These are phyloP conservation scores for Talinum fruticosum DNA, from an alignment of 148 eudicot genomes.

Conservation along the genomic window DNA sequence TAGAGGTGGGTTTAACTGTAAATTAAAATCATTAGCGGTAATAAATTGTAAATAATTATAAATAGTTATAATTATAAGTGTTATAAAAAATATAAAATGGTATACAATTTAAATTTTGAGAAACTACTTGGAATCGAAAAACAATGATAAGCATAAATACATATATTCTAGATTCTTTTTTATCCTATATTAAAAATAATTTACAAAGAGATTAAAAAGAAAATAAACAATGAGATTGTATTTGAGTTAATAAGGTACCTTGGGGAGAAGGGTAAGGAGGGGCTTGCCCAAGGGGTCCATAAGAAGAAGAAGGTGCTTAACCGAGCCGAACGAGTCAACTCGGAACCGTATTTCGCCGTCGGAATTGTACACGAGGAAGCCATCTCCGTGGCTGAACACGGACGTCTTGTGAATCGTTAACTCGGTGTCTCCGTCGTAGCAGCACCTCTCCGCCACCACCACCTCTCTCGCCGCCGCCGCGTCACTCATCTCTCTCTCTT, in stretches of 20 bases:
- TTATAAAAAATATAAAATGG: too few relatives aligned
- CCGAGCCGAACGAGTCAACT: conserved; percentile 3
- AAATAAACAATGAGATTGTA: too few relatives aligned
- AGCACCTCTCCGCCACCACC: not conserved
- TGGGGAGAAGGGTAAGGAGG: not conserved
- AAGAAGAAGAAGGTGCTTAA: not conserved
- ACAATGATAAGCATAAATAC: too few relatives aligned
- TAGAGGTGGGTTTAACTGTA: too few relatives aligned
- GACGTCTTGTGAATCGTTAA: not conserved
- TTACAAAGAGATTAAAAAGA: too few relatives aligned
- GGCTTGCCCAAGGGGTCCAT: not conserved
- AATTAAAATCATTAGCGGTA: too few relatives aligned
- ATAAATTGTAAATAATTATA: too few relatives aligned
- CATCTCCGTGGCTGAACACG: not conserved
- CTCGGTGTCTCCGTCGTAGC: not conserved
- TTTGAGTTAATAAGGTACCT: not conserved
- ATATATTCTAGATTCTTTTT: too few relatives aligned
- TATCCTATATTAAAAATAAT: too few relatives aligned
- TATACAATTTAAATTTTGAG: too few relatives aligned
- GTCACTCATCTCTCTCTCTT: not conserved
- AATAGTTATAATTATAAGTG: too few relatives aligned
- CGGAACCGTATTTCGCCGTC: not conserved
- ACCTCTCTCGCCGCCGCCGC: not conserved
- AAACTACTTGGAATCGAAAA: too few relatives aligned
- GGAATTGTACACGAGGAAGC: not conserved